Conservation (phyloP, 2,329 filamentous ascomycete species). For the Gaeumannomyces tritici region DNA sequence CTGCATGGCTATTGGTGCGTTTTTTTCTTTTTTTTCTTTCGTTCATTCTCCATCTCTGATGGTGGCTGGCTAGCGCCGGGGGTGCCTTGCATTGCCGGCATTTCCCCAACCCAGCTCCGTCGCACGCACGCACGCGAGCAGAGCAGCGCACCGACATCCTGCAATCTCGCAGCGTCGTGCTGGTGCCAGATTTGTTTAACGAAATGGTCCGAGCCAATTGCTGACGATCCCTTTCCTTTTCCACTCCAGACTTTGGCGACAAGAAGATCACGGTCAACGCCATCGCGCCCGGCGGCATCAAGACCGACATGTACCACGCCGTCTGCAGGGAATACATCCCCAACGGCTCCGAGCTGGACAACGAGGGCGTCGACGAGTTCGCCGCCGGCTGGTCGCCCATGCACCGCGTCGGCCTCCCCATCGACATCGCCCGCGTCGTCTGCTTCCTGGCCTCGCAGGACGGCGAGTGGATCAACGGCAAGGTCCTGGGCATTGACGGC, state of each 20-base stretch:
- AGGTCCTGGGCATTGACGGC: constrained; percentile 20
- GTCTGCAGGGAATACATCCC: constrained; percentile 29
- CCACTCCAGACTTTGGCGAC: constrained; percentile 20
- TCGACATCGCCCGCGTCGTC: constrained; percentile 21
- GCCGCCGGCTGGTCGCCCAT: constrained; percentile 26
- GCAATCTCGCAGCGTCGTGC: not conserved
- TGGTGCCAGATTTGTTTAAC: not conserved
- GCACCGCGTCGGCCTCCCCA: constrained; percentile 19
- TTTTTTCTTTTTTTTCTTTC: no score
- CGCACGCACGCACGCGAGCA: no score
- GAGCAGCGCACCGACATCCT: no score
- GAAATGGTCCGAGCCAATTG: not conserved
- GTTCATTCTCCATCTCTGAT: no score
- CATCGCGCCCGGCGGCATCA: constrained; percentile 23
- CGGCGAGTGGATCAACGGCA: constrained; percentile 28
- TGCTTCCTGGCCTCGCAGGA: constrained; percentile 22
- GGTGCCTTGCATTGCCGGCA: not conserved
- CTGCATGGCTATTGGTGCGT: constrained; percentile 15
- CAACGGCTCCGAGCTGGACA: constrained; percentile 19
- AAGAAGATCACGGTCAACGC: constrained; percentile 27
- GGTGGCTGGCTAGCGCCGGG: no score
- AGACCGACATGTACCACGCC: constrained; percentile 23
- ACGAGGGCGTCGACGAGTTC: constrained; percentile 17
- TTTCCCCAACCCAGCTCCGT: constrained; percentile 3
- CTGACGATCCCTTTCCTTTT: not conserved